phyloP scores from a whole-genome alignment of 106 monocot species.

The Narthecium ossifragum region DNA sequence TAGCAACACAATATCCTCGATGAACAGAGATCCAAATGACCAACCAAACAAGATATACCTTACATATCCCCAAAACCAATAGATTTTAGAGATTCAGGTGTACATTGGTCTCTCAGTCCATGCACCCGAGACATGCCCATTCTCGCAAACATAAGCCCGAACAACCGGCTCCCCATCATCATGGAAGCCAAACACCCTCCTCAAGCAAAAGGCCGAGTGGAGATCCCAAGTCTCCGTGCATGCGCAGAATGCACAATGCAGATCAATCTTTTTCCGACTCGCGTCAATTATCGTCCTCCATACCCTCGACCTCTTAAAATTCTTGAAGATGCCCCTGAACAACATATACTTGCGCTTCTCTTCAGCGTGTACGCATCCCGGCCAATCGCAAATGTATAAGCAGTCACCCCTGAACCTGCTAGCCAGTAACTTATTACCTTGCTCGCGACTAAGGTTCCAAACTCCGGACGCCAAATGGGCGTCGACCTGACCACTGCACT shows the following conservation, averaged over 20 bases:
- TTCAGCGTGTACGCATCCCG: constrained; percentile 78
- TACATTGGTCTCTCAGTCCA: constrained; percentile 84
- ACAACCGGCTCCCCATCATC: constrained; percentile 97
- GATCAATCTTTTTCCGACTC: constrained; percentile 28
- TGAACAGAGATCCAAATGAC: not conserved
- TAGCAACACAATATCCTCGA: not conserved
- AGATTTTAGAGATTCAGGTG: constrained; percentile 26
- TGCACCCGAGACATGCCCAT: constrained; percentile 92
- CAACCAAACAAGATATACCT: too few species aligned
- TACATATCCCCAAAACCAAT: too few species aligned
- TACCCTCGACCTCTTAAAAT: constrained; percentile 80
- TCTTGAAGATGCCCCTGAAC: constrained; percentile 78
- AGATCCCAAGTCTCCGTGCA: constrained; percentile 85
- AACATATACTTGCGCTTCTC: constrained; percentile 88
- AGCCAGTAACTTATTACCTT: constrained; percentile 76
- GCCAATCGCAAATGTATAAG: constrained; percentile 83
- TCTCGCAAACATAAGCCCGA: constrained; percentile 80
- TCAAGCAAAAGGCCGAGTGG: constrained; percentile 82
- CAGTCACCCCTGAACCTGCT: constrained; percentile 64
- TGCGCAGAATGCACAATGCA: constrained; percentile 68
- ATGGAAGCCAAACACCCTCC: constrained; percentile 78
- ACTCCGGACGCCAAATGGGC: constrained; percentile 43
- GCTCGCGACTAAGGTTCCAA: constrained; percentile 76
- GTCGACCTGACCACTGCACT: constrained; percentile 17
- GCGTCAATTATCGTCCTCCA: constrained; percentile 67